These are phyloP conservation scores for Dendrobium huoshanense DNA, from an alignment of 106 monocot genomes.

Conservation along the genomic window DNA sequence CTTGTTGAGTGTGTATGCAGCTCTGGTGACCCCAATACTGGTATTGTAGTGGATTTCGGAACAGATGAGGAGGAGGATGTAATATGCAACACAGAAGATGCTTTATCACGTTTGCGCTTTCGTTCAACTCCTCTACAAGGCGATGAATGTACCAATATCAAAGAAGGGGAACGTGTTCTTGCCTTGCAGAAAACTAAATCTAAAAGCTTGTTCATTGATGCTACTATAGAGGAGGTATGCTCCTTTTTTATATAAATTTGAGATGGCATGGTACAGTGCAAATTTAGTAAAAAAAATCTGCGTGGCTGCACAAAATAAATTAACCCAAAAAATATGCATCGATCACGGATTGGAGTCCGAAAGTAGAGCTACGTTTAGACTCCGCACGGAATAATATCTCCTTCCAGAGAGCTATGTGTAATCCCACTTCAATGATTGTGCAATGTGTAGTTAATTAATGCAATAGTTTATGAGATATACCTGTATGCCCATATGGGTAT, in stretches of 20 bases:
- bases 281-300: not conserved
- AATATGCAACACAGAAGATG: slow-evolving; percentile 42
- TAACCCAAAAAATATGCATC: no score
- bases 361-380: no score
- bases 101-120: slow-evolving; percentile 31
- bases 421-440: not conserved
- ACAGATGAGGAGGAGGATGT: slow-evolving; percentile 28
- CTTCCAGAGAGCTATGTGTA: not conserved
- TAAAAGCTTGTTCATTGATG: slow-evolving; percentile 34
- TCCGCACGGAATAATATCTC: no score
- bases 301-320: no score
- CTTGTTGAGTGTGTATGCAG: slow-evolving; percentile 15
- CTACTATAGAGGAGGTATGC: slow-evolving; percentile 37
- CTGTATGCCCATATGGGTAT: not conserved
- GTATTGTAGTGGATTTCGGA: slow-evolving; percentile 26
- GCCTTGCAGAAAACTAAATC: slow-evolving; percentile 26
- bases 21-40: slow-evolving; percentile 6
- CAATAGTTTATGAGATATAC: not conserved
- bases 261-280: not conserved
- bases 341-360: no score
- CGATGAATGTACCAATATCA: slow-evolving; percentile 36
- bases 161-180: slow-evolving; percentile 36
- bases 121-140: slow-evolving; percentile 44
- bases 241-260: not conserved
- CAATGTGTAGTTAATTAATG: not conserved